Conservation (phyloP, 345 rosid genomes). For the Brassica nigra region DNA sequence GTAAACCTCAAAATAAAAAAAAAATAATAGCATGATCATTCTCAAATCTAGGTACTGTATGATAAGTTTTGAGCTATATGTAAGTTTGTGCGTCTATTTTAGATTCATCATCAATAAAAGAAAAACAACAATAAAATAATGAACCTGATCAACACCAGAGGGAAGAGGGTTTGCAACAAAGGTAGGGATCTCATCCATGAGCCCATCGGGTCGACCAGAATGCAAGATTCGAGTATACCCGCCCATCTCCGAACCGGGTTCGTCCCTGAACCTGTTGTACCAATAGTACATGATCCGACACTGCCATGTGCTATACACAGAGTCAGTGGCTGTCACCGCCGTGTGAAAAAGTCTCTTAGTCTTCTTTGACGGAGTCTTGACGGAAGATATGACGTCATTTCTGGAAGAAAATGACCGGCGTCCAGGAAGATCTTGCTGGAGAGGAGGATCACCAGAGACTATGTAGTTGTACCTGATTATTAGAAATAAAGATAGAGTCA, state of each 20-base stretch:
- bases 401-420: constrained; percentile 51
- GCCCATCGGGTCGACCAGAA: constrained; percentile 79
- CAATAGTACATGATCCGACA: constrained; percentile 96
- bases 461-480: constrained; percentile 84
- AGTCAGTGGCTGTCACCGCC: constrained; percentile 89
- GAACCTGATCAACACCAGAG: constrained; percentile 90
- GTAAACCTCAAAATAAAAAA: background rate
- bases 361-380: constrained; percentile 40
- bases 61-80: background rate
- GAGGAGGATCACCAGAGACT: constrained; percentile 79
- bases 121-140: background rate
- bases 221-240: constrained; percentile 95
- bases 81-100: background rate
- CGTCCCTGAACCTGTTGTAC: constrained; percentile 75
- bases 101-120: background rate
- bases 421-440: constrained; percentile 75
- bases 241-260: constrained; percentile 81
- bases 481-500: constrained; percentile 72
- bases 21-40: background rate
- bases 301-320: constrained; percentile 96
- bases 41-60: background rate
- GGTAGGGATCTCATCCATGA: constrained; percentile 96
- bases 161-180: constrained; percentile 90
- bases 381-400: constrained; percentile 57
- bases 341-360: constrained; percentile 78